These are phyloP conservation scores for Stachybotrys chartarum DNA, from an alignment of 2,329 filamentous ascomycete species.

Conservation along the genomic window DNA sequence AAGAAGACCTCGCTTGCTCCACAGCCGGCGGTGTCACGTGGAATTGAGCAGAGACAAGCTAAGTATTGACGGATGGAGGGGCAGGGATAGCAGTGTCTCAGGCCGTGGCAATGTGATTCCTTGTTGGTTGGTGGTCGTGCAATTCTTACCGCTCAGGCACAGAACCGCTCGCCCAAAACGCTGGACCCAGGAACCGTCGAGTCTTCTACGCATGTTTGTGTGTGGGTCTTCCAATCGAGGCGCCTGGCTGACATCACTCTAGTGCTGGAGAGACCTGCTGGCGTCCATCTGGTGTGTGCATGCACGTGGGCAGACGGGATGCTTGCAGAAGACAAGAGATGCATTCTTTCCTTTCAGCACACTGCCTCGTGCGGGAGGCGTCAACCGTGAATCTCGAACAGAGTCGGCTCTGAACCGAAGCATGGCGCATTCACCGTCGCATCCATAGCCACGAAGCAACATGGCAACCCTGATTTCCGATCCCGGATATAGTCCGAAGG, in stretches of 20 bases:
- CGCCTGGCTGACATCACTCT: not conserved
- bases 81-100: not conserved
- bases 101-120: not conserved
- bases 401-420: not conserved
- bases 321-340: not conserved
- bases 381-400: not conserved
- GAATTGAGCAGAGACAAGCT: not conserved
- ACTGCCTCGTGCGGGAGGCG: not conserved
- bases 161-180: too few relatives aligned
- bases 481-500: not conserved
- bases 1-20: not conserved
- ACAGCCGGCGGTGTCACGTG: not conserved
- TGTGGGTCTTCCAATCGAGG: not conserved
- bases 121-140: not conserved
- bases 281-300: not conserved
- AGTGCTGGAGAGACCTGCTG: not conserved
- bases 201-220: not conserved
- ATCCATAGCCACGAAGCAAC: too few relatives aligned
- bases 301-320: not conserved
- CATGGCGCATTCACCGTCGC: not conserved
- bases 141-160: not conserved
- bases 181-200: too few relatives aligned
- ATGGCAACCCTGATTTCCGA: not conserved
- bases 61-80: not conserved
- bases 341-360: not conserved